phyloP scores from a whole-genome alignment of 306 rosid species.

The Lupinus albus region DNA sequence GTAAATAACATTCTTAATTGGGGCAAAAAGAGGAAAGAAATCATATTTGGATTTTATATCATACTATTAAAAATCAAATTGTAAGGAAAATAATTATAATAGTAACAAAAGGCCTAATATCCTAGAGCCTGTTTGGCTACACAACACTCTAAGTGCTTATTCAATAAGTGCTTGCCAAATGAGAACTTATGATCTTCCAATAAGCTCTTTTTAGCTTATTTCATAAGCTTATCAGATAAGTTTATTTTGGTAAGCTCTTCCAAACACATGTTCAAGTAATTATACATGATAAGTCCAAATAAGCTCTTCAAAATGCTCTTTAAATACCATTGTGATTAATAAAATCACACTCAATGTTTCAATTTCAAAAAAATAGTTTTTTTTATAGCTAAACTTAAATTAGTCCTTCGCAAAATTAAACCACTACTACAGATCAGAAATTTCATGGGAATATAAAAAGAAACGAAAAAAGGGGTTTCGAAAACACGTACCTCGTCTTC shows the following conservation, averaged over 20 bases:
- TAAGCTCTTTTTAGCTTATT: no score
- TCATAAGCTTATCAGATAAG: no score
- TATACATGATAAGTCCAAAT: no score
- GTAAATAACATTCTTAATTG: constrained; percentile 1
- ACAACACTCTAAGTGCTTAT: no score
- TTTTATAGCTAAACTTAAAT: not conserved
- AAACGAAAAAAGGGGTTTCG: not conserved
- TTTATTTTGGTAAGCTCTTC: no score
- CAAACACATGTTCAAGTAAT: no score
- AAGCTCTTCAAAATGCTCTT: no score
- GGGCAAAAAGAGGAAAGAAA: constrained; percentile 4
- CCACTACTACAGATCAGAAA: not conserved
- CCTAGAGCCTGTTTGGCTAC: no score
- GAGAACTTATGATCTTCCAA: no score
- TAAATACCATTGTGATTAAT: not conserved
- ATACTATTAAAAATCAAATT: constrained; percentile 18
- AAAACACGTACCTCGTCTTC: constrained; percentile 88
- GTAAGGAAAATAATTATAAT: not conserved
- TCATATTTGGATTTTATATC: constrained; percentile 8
- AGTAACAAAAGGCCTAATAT: no score
- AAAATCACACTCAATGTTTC: constrained; percentile 13
- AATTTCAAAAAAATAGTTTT: no score
- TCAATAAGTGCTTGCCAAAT: no score
- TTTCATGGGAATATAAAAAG: not conserved
- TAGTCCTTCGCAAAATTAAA: constrained; percentile 18